phyloP scores from a whole-genome alignment of 306 rosid genomes.

The Betula pendula region DNA sequence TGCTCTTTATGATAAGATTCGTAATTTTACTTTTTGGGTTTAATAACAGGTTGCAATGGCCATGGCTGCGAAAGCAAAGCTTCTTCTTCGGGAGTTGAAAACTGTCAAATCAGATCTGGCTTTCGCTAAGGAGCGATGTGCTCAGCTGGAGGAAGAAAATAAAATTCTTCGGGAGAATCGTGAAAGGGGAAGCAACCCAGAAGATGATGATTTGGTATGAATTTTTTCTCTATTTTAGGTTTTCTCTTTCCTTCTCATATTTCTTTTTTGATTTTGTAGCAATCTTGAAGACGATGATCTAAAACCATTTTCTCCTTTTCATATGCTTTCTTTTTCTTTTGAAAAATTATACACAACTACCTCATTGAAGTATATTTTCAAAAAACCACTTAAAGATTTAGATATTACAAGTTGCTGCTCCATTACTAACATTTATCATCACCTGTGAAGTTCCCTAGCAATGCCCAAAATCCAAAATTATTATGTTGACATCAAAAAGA shows the following conservation, averaged over 20 bases:
- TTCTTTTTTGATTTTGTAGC: conserved; percentile 1
- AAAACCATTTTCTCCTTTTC: conserved; percentile 20
- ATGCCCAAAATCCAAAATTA: neutral
- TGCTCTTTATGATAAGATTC: conserved; percentile 26
- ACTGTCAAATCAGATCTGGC: conserved; percentile 97
- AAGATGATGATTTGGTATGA: conserved; percentile 94
- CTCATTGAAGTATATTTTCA: neutral
- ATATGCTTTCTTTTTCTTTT: neutral
- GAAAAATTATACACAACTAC: neutral
- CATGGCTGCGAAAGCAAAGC: conserved; percentile 99
- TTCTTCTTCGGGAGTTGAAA: conserved; percentile 96
- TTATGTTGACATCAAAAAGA: neutral
- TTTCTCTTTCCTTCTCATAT: neutral
- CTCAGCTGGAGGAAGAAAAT: conserved; percentile 94
- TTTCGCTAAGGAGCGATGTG: conserved; percentile 97
- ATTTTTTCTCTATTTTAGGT: neutral
- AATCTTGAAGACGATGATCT: conserved; percentile 17
- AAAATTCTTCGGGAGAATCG: conserved; percentile 84
- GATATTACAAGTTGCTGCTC: neutral
- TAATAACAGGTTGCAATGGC: conserved; percentile 95
- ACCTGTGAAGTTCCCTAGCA: neutral
- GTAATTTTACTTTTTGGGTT: conserved; percentile 35
- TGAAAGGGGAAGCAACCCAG: conserved; percentile 82
- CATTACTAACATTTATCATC: neutral
- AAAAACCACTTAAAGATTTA: neutral